Conservation (phyloP, 1,284 basidiomycete species). For the Xerocomus nothofagi region DNA sequence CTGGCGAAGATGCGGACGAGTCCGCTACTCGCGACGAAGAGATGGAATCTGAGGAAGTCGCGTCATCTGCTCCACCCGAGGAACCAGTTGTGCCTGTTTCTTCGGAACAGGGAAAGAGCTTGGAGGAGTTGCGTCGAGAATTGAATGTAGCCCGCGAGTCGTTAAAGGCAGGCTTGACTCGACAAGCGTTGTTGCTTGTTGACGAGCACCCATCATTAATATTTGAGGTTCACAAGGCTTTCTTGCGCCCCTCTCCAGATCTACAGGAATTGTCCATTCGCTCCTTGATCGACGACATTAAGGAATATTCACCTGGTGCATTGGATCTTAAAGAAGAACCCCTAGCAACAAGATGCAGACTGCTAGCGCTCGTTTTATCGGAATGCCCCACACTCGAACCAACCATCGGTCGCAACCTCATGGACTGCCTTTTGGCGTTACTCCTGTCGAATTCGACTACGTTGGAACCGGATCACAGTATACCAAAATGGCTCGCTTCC, state of each 20-base stretch:
- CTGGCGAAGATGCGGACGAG: constrained; percentile 28
- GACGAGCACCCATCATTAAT: constrained; percentile 87
- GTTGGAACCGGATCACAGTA: constrained; percentile 48
- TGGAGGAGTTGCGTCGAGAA: constrained; percentile 63
- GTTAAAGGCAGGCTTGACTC: constrained; percentile 64
- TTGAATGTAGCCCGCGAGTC: constrained; percentile 69
- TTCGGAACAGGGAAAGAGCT: constrained; percentile 44
- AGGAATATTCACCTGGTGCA: constrained; percentile 62
- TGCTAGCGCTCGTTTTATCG: constrained; percentile 82
- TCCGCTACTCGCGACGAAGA: constrained; percentile 31
- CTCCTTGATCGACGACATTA: constrained; percentile 72
- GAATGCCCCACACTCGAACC: constrained; percentile 64
- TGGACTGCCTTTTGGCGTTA: constrained; percentile 66
- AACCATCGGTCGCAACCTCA: constrained; percentile 52
- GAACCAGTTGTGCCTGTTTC: constrained; percentile 5
- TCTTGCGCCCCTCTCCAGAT: constrained; percentile 61
- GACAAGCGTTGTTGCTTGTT: constrained; percentile 74
- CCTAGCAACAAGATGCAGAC: constrained; percentile 77
- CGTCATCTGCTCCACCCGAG: constrained; percentile 18
- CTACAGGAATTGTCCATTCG: constrained; percentile 64
- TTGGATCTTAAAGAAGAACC: constrained; percentile 71
- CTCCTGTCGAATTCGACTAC: constrained; percentile 57
- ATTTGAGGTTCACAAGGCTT: constrained; percentile 85
- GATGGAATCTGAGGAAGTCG: constrained; percentile 29
- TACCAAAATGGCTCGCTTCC: constrained; percentile 84